Evolutionary conservation across 1,284 basidiomycete species (phyloP).

Genomic region (Retiboletus flavoniger): DNA sequence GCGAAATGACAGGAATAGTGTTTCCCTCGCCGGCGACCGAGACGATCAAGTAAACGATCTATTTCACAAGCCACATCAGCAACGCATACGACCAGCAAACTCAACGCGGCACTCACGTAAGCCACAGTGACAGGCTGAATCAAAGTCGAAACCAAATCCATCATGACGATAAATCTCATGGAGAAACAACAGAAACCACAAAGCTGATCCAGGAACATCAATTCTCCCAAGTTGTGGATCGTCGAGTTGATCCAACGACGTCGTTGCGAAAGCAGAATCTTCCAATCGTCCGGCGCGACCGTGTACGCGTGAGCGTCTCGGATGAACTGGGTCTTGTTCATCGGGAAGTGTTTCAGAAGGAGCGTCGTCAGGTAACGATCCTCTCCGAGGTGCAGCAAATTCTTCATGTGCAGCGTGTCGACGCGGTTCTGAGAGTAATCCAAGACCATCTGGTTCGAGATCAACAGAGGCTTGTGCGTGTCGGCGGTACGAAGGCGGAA

Average conservation of each 20-base stretch:
- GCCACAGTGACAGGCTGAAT: conserved; percentile 92
- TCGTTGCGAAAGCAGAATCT: conserved; percentile 93
- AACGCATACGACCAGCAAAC: neutral
- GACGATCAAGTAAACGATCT: conserved; percentile 89
- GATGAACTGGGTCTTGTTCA: conserved; percentile 92
- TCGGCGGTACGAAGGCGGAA: conserved; percentile 93
- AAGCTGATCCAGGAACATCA: conserved; percentile 89
- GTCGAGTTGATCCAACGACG: conserved; percentile 99
- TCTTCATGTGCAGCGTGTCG: conserved; percentile 98
- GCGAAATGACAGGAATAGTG: conserved; percentile 72
- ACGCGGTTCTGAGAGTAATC: conserved; percentile 97
- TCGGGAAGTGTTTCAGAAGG: conserved; percentile 91
- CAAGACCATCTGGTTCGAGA: conserved; percentile 85
- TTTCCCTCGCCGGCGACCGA: conserved; percentile 64
- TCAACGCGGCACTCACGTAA: conserved; percentile 63
- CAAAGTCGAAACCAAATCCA: conserved; percentile 86
- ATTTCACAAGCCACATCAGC: conserved; percentile 13
- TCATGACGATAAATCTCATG: conserved; percentile 97
- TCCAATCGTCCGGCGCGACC: conserved; percentile 92
- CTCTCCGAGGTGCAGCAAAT: conserved; percentile 94
- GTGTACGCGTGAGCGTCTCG: conserved; percentile 92
- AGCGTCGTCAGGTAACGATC: conserved; percentile 98
- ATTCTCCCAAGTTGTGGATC: conserved; percentile 93
- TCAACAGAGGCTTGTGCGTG: conserved; percentile 84
- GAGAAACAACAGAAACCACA: conserved; percentile 99